Conservation (phyloP, 2,329 filamentous ascomycete species). For the Aspergillus fructus region DNA sequence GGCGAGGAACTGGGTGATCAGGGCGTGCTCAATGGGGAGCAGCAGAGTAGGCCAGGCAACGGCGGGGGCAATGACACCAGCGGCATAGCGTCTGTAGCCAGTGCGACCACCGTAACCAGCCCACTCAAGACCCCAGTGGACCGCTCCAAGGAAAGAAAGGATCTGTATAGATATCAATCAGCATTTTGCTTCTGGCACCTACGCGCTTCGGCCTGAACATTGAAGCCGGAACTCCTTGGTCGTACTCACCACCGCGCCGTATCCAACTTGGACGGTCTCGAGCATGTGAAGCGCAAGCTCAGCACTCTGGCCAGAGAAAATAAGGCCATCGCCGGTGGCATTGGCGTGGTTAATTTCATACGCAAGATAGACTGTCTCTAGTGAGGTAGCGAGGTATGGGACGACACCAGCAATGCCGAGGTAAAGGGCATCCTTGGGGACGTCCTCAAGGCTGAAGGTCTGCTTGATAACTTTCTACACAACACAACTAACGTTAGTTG, state of each 20-base stretch:
- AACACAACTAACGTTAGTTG: not conserved
- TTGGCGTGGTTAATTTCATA: conserved; percentile 76
- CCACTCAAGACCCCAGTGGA: conserved; percentile 92
- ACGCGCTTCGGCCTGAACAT: not conserved
- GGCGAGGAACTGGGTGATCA: conserved; percentile 81
- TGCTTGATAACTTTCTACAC: conserved; percentile 64
- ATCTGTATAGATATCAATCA: conserved; percentile 53
- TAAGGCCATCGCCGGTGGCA: conserved; percentile 58
- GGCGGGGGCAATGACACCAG: conserved; percentile 75
- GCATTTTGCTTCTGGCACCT: not conserved
- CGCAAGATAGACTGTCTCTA: conserved; percentile 77
- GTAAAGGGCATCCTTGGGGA: conserved; percentile 66
- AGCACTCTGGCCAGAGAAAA: conserved; percentile 71
- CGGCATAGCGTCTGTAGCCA: conserved; percentile 77
- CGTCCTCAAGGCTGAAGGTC: conserved; percentile 63
- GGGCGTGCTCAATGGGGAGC: conserved; percentile 77
- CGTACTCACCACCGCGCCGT: conserved; percentile 73
- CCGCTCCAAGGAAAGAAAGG: conserved; percentile 87
- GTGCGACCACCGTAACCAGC: conserved; percentile 66
- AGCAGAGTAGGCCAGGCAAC: conserved; percentile 88
- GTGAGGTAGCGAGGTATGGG: conserved; percentile 80
- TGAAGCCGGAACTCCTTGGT: not conserved
- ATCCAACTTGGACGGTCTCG: conserved; percentile 86
- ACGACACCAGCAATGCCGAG: conserved; percentile 76
- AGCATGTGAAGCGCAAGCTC: conserved; percentile 70